Percentiles rank a stretch among this genome's conserved stretches.
Evolutionary conservation across 805 yeast species (phyloP).

Genomic region (Lipomyces yamanashiensis): DNA sequence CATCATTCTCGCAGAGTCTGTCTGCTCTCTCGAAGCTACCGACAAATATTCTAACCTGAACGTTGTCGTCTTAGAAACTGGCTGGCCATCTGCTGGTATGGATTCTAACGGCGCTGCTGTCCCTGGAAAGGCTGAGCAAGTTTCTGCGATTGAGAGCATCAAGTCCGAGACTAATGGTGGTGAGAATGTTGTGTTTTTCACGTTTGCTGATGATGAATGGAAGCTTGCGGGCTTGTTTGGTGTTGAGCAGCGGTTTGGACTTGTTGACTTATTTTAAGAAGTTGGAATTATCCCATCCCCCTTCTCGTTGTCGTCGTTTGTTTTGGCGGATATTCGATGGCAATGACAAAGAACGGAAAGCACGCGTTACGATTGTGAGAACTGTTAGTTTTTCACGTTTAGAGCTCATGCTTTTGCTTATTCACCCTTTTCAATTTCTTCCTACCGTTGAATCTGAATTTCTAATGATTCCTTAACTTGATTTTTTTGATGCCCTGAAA

Average conservation of each 20-base stretch:
- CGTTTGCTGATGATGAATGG: slow-evolving; percentile 84
- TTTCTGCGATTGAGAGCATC: slow-evolving; percentile 54
- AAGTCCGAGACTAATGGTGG: slow-evolving; percentile 51
- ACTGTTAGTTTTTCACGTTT: too few species aligned
- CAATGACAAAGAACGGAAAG: too few species aligned
- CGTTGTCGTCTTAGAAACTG: slow-evolving; percentile 53
- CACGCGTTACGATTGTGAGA: too few species aligned
- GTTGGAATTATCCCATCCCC: too few species aligned
- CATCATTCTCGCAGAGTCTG: slow-evolving; percentile 55
- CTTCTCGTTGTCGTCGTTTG: neutral
- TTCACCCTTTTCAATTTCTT: too few species aligned
- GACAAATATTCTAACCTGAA: neutral
- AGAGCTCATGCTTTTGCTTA: too few species aligned
- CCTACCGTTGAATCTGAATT: too few species aligned
- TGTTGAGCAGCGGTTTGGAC: slow-evolving; percentile 85
- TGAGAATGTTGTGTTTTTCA: slow-evolving; percentile 69
- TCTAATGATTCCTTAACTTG: too few species aligned
- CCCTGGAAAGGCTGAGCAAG: slow-evolving; percentile 41
- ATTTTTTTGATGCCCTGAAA: too few species aligned
- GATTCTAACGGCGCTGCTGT: slow-evolving; percentile 49
- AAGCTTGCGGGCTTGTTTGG: slow-evolving; percentile 80
- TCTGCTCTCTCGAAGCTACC: slow-evolving; percentile 44
- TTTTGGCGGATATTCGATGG: neutral
- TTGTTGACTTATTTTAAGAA: slow-evolving; percentile 39
- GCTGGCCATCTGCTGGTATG: slow-evolving; percentile 55